These are phyloP conservation scores for Babesia caballi DNA, from an alignment of 169 alveolate genomes.

Conservation along the genomic window DNA sequence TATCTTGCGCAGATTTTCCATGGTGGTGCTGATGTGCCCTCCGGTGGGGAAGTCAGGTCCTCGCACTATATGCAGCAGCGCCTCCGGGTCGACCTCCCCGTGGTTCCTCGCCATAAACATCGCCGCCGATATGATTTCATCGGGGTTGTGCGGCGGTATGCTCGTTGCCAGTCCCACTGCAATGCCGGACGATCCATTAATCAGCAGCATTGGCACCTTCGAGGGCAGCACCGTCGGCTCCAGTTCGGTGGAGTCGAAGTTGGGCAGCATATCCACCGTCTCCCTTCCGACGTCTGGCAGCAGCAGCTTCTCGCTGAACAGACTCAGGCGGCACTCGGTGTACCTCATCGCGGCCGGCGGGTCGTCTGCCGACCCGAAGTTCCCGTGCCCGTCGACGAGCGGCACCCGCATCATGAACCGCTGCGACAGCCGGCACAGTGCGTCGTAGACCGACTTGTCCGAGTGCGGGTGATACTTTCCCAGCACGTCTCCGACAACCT, in stretches of 20 bases:
- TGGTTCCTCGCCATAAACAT: slow-evolving; percentile 55
- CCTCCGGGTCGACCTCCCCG: slow-evolving; percentile 61
- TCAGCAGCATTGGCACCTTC: slow-evolving; percentile 74
- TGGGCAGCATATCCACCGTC: slow-evolving; percentile 72
- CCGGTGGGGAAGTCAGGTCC: slow-evolving; percentile 87
- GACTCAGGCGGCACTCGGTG: slow-evolving; percentile 77
- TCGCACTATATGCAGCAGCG: slow-evolving; percentile 52
- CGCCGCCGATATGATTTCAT: slow-evolving; percentile 72
- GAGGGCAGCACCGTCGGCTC: slow-evolving; percentile 81
- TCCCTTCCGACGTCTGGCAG: slow-evolving; percentile 68
- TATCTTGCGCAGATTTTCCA: slow-evolving; percentile 43
- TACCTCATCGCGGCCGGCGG: slow-evolving; percentile 87
- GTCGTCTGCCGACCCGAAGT: slow-evolving; percentile 82
- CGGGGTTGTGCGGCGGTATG: slow-evolving; percentile 81
- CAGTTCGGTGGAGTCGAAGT: slow-evolving; percentile 79
- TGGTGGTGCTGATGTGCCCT: slow-evolving; percentile 70
- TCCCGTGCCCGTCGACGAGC: slow-evolving; percentile 83
- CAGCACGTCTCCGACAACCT: slow-evolving; percentile 85
- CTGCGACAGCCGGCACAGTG: slow-evolving; percentile 79
- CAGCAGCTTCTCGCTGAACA: slow-evolving; percentile 68
- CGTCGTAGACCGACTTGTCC: slow-evolving; percentile 84
- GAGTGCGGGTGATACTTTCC: slow-evolving; percentile 85
- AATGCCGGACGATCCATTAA: slow-evolving; percentile 82
- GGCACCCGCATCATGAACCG: slow-evolving; percentile 72
- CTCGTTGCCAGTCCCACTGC: slow-evolving; percentile 84